Percentiles rank a stretch among this genome's conserved stretches.
phyloP scores from a whole-genome alignment of 495 filamentous ascomycete species.

The Aspergillus affinis region DNA sequence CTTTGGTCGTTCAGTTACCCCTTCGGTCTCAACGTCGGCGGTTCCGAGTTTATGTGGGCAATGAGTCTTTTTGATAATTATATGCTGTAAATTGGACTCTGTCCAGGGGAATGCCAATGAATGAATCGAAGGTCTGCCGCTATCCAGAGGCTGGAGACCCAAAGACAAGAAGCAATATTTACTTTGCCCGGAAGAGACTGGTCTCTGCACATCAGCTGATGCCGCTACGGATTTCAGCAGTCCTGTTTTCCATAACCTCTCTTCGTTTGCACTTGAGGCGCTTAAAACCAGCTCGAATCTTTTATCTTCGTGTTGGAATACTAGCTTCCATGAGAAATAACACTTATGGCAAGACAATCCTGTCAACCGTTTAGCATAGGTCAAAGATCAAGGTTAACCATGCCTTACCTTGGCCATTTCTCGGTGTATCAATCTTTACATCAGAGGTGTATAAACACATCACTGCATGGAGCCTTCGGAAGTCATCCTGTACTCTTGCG shows the following conservation, averaged over 20 bases:
- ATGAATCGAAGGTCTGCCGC: slow-evolving; percentile 71
- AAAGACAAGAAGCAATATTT: slow-evolving; percentile 57
- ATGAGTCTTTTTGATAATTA: slow-evolving; percentile 89
- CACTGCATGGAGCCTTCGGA: slow-evolving; percentile 66
- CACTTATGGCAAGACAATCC: slow-evolving; percentile 84
- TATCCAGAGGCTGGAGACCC: slow-evolving; percentile 71
- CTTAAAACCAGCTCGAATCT: slow-evolving; percentile 85
- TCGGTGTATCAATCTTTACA: slow-evolving; percentile 69
- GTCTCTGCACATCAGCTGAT: slow-evolving; percentile 24
- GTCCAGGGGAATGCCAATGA: slow-evolving; percentile 68
- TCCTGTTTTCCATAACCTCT: slow-evolving; percentile 67
- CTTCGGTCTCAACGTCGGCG: slow-evolving; percentile 14
- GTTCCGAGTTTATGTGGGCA: slow-evolving; percentile 57
- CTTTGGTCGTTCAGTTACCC: slow-evolving; percentile 38
- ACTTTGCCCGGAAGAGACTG: slow-evolving; percentile 27
- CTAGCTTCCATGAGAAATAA: slow-evolving; percentile 89
- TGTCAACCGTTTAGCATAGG: slow-evolving; percentile 28
- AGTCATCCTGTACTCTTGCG: slow-evolving; percentile 60
- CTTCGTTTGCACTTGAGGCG: slow-evolving; percentile 81
- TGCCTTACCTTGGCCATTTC: slow-evolving; percentile 77
- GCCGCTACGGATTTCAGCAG: slow-evolving; percentile 34
- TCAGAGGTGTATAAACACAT: slow-evolving; percentile 71
- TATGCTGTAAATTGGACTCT: slow-evolving; percentile 55
- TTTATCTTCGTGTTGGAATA: slow-evolving; percentile 74
- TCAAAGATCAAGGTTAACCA: neutral